Conservation (phyloP, 2,329 filamentous ascomycete genomes). For the Trichoderma sp. region DNA sequence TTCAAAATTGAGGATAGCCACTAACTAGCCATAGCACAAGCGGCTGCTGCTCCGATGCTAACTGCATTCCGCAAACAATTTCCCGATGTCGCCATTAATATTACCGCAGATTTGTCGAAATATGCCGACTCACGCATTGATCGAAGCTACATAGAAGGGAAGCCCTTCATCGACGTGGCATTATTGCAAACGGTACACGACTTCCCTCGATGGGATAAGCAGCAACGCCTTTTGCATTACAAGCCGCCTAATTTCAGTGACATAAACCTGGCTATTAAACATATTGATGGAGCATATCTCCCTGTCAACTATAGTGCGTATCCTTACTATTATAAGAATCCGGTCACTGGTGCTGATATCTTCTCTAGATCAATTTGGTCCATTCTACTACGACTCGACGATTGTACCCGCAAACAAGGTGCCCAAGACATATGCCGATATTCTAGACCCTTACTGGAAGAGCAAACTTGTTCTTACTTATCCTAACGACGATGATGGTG, state of each 20-base stretch:
- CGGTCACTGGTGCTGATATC: background rate
- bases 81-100: conserved; percentile 8
- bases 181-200: conserved; percentile 7
- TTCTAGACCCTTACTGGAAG: background rate
- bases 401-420: background rate
- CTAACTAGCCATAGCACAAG: background rate
- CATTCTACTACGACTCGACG: conserved; percentile 10
- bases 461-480: conserved; percentile 10
- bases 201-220: conserved; percentile 5
- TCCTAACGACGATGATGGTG: conserved; percentile 6
- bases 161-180: conserved; percentile 2
- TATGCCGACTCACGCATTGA: conserved; percentile 10
- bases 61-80: background rate
- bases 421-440: background rate
- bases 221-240: conserved; percentile 8
- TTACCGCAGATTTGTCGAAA: conserved; percentile 4
- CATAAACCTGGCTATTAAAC: background rate
- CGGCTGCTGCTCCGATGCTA: conserved; percentile 1
- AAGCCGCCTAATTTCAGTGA: conserved; percentile 6
- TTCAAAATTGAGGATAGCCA: background rate
- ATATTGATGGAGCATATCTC: conserved; percentile 1
- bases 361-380: conserved; percentile 1
- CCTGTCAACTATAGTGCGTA: background rate
- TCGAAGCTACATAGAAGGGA: conserved; percentile 7
- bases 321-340: rapidly evolving